These are phyloP conservation scores for Chlamydomonas urium DNA, from an alignment of 139 green algal genomes.

Conservation along the genomic window DNA sequence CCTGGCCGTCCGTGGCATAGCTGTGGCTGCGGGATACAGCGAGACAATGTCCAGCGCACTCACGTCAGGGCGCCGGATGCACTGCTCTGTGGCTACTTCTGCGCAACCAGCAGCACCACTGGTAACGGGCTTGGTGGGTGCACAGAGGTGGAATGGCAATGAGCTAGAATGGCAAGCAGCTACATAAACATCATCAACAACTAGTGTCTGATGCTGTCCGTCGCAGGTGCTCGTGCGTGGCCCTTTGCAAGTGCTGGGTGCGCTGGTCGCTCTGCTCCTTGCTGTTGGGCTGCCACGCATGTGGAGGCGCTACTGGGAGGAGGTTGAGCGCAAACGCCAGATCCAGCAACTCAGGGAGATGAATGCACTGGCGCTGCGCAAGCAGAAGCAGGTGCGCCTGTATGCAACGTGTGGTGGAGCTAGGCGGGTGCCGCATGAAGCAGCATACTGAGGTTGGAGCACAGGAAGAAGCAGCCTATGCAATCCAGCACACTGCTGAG, in stretches of 20 bases:
- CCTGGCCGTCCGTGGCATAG: too few species aligned
- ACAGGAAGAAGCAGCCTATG: not conserved
- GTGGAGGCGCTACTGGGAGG: not conserved
- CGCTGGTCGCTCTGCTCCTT: not conserved
- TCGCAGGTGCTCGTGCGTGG: too few species aligned
- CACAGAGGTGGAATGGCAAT: too few species aligned
- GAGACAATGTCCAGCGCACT: too few species aligned
- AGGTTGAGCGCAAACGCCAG: not conserved
- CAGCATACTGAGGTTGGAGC: not conserved
- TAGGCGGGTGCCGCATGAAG: not conserved
- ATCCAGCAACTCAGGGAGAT: not conserved
- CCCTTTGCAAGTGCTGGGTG: not conserved
- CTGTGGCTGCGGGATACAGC: too few species aligned
- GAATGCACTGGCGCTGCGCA: not conserved
- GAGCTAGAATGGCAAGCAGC: too few species aligned
- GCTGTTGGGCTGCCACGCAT: not conserved
- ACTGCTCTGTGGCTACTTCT: too few species aligned
- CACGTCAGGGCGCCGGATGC: too few species aligned
- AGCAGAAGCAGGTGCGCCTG: constrained; percentile 2
- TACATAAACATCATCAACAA: too few species aligned
- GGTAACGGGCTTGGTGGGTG: too few species aligned
- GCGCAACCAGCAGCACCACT: too few species aligned
- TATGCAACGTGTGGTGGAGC: not conserved
- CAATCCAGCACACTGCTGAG: not conserved
- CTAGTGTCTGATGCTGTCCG: too few species aligned